A percentile compares a stretch with the other conserved stretches of the same genome.
phyloP scores from a whole-genome alignment of 257 asterid species.

The Craterostigma plantagineum region DNA sequence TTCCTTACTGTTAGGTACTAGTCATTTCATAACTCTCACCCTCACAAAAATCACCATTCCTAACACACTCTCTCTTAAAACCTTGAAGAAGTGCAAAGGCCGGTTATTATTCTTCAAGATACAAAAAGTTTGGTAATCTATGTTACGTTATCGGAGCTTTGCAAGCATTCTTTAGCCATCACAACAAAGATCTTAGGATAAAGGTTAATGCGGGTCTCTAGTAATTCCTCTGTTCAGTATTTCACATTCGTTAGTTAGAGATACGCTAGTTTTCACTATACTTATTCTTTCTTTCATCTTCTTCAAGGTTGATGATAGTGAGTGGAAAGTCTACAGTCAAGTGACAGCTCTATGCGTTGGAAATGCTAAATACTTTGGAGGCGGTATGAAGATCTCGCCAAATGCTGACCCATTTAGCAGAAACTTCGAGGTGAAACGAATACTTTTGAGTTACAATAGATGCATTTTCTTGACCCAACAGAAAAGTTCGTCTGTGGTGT shows the following conservation, averaged over 20 bases:
- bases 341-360: conserved; percentile 66
- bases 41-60: background rate
- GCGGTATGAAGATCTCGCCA: conserved; percentile 69
- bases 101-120: conserved; percentile 53
- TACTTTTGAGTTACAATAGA: background rate
- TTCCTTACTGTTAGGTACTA: background rate
- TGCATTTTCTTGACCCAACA: background rate
- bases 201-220: conserved; percentile 21
- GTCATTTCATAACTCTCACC: background rate
- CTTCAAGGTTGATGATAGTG: conserved; percentile 48
- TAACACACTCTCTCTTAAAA: background rate
- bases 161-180: conserved; percentile 50
- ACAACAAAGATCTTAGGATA: conserved; percentile 38
- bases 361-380: conserved; percentile 65
- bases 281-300: background rate
- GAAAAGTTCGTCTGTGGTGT: background rate
- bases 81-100: conserved; percentile 62
- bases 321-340: conserved; percentile 47
- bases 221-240: background rate
- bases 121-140: conserved; percentile 53
- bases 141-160: conserved; percentile 63
- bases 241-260: background rate
- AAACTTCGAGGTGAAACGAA: conserved; percentile 32
- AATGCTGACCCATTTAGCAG: conserved; percentile 45
- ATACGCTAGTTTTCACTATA: background rate